A percentile compares a stretch with the other conserved stretches of the same genome.
Conservation (phyloP, 768 basidiomycete genomes). For the Termitomyces bulborhizus region DNA sequence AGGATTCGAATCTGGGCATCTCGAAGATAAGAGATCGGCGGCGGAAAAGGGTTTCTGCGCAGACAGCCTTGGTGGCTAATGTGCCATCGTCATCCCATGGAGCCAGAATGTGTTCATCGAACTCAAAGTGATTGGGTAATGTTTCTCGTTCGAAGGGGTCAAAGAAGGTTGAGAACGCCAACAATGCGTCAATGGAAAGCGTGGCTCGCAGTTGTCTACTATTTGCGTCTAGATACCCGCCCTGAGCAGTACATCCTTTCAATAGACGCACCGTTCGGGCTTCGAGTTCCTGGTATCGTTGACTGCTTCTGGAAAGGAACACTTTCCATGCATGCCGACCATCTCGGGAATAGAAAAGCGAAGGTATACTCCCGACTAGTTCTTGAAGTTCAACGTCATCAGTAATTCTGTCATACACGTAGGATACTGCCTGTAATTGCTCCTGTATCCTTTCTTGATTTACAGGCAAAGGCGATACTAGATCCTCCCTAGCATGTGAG, state of each 20-base stretch:
- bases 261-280: not conserved
- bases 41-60: no score
- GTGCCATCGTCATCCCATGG: no score
- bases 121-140: no score
- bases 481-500: not conserved
- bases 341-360: not conserved
- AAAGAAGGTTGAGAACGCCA: no score
- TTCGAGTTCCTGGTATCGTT: not conserved
- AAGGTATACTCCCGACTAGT: not conserved
- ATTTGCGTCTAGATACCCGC: no score
- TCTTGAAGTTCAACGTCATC: conserved; percentile 1
- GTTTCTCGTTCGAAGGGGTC: no score
- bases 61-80: no score
- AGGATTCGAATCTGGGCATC: no score
- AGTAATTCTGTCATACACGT: not conserved
- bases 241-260: not conserved
- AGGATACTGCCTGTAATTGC: not conserved
- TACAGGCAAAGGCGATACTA: not conserved
- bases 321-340: not conserved
- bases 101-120: no score
- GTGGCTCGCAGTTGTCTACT: no score
- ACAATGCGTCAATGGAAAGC: no score
- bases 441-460: not conserved
- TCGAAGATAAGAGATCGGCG: no score
- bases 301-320: not conserved